Conservation (phyloP, 2,329 filamentous ascomycete species). For the Verticillium alfalfae region DNA sequence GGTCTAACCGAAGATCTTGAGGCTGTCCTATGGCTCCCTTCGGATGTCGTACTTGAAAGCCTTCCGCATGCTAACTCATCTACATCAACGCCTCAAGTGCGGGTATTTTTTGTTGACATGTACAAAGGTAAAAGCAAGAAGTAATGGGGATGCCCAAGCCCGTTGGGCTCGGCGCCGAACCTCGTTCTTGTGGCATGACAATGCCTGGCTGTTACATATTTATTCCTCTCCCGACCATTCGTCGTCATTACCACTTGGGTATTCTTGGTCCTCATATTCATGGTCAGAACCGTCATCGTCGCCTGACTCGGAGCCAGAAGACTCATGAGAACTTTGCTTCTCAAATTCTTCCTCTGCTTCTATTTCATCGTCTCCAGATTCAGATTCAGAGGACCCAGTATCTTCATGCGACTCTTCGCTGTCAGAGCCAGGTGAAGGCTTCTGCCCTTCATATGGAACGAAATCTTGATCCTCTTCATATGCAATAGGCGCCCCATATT, state of each 20-base stretch:
- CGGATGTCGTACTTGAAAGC: too few relatives aligned
- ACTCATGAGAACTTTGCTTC: background rate
- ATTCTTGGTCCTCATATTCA: background rate
- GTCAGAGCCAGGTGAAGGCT: background rate
- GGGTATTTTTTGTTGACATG: too few relatives aligned
- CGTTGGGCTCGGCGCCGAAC: too few relatives aligned
- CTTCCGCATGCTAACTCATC: too few relatives aligned
- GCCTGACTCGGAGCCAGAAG: background rate
- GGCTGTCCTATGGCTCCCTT: too few relatives aligned
- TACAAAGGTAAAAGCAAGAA: too few relatives aligned
- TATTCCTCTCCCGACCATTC: background rate
- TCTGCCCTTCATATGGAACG: background rate
- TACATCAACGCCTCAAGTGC: too few relatives aligned
- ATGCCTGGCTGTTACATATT: too few relatives aligned
- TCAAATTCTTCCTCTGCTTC: background rate
- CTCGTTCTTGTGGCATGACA: too few relatives aligned
- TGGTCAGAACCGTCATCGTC: background rate
- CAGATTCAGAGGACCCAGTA: background rate
- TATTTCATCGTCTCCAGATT: background rate
- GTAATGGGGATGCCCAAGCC: too few relatives aligned
- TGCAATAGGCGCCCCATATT: background rate
- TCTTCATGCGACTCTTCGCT: background rate
- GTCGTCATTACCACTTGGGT: background rate
- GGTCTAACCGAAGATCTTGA: too few relatives aligned
- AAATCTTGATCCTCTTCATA: background rate